Base-by-base conservation (phyloP, 2,329 filamentous ascomycete species). In the Penicillium sp. region DNA sequence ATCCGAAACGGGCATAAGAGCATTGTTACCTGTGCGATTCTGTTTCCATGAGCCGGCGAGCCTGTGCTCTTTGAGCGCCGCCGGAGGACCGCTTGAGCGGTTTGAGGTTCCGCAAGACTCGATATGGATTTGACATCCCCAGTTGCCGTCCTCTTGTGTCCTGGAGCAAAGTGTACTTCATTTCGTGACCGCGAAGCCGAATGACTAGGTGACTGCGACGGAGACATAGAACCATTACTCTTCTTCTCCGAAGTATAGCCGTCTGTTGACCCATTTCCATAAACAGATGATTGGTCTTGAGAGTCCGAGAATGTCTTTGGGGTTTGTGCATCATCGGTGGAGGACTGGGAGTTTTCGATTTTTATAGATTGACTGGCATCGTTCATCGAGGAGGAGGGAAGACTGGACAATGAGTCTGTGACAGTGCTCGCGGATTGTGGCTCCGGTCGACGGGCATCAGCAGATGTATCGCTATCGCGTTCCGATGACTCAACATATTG, bases 111-210 rank as follows among this genome's bases (percentile, higher is more conserved):
- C 39, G 56, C 53, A n/a, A 59, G 39, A 26, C 65, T 58, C 37
- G 62, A 61, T 62, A 58, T 48, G 11, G 80, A 73, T 75, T 92
- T 96, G 55, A 92, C 80, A 49, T 85, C 79, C 43, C 90, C 91
- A 68, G 90, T 88, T 33, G 90, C 90, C 67, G 86, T 93, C 63
- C 91, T 84, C 77, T 96, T 96, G 60, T 86, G 84, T 19, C 83
- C 80, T 11, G 63, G 62, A 29, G 58, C 59, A 51, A 65, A 50
- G 33, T 52, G 50, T 35, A 47, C 45, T 43, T 53, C 55, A 19
- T 53, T 52, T 16, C 49, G 53, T 26, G 56, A 49, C 41, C 43
- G 52, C 29, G 55, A 48, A 3, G 27, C 33, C 11, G 46, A 48
- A 48, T 56, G 24, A 5, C 46, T 56, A 24, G 54, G 46, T 9